Evolutionary conservation across 345 rosid genomes (phyloP).

Genomic region (Psidium friedrichsthalianum): DNA sequence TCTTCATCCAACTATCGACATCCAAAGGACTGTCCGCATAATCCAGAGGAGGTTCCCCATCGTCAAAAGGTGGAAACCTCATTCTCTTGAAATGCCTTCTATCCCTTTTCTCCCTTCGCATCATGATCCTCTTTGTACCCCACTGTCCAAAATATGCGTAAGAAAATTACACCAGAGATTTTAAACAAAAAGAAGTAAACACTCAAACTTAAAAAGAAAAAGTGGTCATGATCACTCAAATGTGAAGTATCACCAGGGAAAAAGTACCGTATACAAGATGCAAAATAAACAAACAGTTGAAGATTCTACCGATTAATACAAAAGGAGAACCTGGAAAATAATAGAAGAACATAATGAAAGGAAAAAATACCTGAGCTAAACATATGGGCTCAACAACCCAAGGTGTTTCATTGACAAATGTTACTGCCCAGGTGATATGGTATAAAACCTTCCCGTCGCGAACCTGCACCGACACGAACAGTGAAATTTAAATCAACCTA

Average conservation of each 20-base stretch:
- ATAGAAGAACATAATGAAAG: background rate
- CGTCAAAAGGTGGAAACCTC: conserved; percentile 99
- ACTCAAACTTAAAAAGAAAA: background rate
- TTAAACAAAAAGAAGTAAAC: background rate
- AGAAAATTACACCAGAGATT: background rate
- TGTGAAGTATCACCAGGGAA: background rate
- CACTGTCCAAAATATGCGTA: conserved; percentile 27
- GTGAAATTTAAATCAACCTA: background rate
- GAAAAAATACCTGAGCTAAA: conserved; percentile 68
- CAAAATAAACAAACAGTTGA: background rate
- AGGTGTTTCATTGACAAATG: conserved; percentile 87
- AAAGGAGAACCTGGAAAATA: background rate
- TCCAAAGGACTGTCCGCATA: conserved; percentile 96
- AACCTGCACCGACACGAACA: conserved; percentile 24
- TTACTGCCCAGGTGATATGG: conserved; percentile 93
- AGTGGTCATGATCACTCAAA: background rate
- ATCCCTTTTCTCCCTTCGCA: conserved; percentile 99
- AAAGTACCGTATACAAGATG: background rate
- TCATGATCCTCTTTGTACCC: conserved; percentile 99
- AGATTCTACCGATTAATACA: background rate
- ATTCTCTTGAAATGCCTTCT: conserved; percentile 96
- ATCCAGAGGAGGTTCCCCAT: conserved; percentile 96
- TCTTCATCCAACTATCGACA: conserved; percentile 91
- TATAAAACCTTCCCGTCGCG: conserved; percentile 91
- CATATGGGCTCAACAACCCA: conserved; percentile 98